Conservation (phyloP, 768 basidiomycete genomes). For the Phylloporus scabripes region DNA sequence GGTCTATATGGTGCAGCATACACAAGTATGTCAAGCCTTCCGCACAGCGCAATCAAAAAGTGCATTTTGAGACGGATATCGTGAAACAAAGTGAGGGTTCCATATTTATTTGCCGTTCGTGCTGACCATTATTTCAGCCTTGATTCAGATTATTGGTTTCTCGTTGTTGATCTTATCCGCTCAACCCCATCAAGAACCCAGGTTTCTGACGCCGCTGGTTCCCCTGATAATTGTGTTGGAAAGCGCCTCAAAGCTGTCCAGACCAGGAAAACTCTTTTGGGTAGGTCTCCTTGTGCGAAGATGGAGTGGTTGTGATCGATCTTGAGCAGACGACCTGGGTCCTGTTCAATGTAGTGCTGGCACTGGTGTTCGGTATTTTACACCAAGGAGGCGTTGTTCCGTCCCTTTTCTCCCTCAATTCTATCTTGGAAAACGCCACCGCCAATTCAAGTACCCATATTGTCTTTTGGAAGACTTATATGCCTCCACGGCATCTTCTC, state of each 20-base stretch:
- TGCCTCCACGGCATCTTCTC: constrained; percentile 35
- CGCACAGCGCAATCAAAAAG: constrained; percentile 1
- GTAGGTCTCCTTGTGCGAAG: constrained; percentile 14
- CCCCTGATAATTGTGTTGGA: constrained; percentile 30
- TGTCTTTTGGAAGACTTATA: constrained; percentile 39
- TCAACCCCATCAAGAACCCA: constrained; percentile 38
- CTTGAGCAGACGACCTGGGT: constrained; percentile 25
- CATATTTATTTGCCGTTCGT: not conserved
- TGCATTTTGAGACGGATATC: constrained; percentile 10
- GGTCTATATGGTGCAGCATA: constrained; percentile 15
- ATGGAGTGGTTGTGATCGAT: not conserved
- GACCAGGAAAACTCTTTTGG: constrained; percentile 30
- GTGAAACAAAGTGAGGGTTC: constrained; percentile 16
- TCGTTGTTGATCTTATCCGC: constrained; percentile 29
- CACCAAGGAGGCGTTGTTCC: constrained; percentile 41
- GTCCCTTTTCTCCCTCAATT: constrained; percentile 32
- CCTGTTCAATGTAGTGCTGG: constrained; percentile 25
- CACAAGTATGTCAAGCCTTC: constrained; percentile 3
- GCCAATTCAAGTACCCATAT: constrained; percentile 11
- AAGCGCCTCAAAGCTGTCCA: constrained; percentile 22
- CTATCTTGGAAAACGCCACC: constrained; percentile 9
- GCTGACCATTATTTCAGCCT: constrained; percentile 19
- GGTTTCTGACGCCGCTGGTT: constrained; percentile 35
- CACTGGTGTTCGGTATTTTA: constrained; percentile 33
- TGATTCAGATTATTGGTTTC: constrained; percentile 26